Conservation (phyloP, 352 stramenopile genomes). For the Plasmopara viticola region DNA sequence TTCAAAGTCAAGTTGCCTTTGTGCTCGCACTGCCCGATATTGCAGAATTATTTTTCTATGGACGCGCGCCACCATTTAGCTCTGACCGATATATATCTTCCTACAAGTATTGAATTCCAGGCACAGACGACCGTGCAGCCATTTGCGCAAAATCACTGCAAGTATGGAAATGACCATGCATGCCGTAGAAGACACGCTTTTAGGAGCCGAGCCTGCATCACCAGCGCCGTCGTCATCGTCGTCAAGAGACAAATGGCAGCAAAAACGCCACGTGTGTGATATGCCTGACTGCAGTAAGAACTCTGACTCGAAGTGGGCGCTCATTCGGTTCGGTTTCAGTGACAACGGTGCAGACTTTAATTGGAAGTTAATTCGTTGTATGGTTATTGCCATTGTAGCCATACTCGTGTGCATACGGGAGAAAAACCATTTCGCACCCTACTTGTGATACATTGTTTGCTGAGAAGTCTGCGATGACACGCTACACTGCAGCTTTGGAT, state of each 20-base stretch:
- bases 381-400: slow-evolving; percentile 29
- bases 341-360: not conserved
- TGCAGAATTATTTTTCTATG: slow-evolving; percentile 6
- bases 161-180: slow-evolving; percentile 18
- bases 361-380: not conserved
- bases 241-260: slow-evolving; percentile 55
- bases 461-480: slow-evolving; percentile 82
- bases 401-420: slow-evolving; percentile 83
- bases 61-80: slow-evolving; percentile 19
- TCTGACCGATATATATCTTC: slow-evolving; percentile 12
- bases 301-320: slow-evolving; percentile 82
- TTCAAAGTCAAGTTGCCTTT: slow-evolving; percentile 29
- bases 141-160: slow-evolving; percentile 10
- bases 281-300: slow-evolving; percentile 67
- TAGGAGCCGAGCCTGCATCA: slow-evolving; percentile 16
- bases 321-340: slow-evolving; percentile 48
- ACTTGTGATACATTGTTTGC: slow-evolving; percentile 86
- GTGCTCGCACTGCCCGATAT: slow-evolving; percentile 10
- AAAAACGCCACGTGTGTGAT: slow-evolving; percentile 69
- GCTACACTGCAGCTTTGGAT: slow-evolving; percentile 1
- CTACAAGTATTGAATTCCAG: slow-evolving; percentile 14
- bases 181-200: slow-evolving; percentile 12
- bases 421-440: slow-evolving; percentile 81
- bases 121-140: slow-evolving; percentile 14
- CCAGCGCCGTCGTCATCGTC: slow-evolving; percentile 34